phyloP scores from a whole-genome alignment of 2,329 filamentous ascomycete species.

The Scolecobasidium constrictum region DNA sequence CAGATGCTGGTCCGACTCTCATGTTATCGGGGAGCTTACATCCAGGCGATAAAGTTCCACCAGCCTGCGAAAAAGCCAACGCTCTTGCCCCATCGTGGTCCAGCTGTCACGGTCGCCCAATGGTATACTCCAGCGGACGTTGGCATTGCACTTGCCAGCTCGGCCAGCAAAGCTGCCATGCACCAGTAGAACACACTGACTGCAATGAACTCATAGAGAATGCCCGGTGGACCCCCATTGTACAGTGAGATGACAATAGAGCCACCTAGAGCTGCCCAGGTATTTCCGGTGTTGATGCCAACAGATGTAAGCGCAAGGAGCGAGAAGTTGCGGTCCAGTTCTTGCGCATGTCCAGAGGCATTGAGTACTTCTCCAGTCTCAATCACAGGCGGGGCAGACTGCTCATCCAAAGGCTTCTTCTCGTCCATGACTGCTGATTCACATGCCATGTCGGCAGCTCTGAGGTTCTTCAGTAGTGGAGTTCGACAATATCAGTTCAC shows the following conservation, averaged over 20 bases:
- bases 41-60: conserved; percentile 27
- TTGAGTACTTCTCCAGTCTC: conserved; percentile 29
- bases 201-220: conserved; percentile 37
- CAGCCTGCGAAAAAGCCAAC: conserved; percentile 10
- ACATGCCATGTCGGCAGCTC: background rate
- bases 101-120: conserved; percentile 40
- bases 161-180: conserved; percentile 40
- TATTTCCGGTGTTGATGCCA: conserved; percentile 32
- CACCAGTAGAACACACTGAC: conserved; percentile 41
- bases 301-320: conserved; percentile 35
- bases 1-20: conserved; percentile 18
- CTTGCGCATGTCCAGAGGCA: conserved; percentile 40
- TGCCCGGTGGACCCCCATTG: conserved; percentile 23
- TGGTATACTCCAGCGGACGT: conserved; percentile 38
- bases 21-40: conserved; percentile 35
- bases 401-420: background rate
- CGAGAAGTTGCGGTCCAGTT: conserved; percentile 39
- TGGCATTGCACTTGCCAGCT: conserved; percentile 35
- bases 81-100: conserved; percentile 1
- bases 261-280: conserved; percentile 37
- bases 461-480: too few relatives aligned
- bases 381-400: background rate
- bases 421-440: background rate
- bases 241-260: conserved; percentile 28
- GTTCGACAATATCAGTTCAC: too few relatives aligned